A percentile compares a stretch with the other conserved stretches of the same genome.
Evolutionary conservation across 2,329 filamentous ascomycete genomes (phyloP).

Genomic region (Aureobasidium sp.): DNA sequence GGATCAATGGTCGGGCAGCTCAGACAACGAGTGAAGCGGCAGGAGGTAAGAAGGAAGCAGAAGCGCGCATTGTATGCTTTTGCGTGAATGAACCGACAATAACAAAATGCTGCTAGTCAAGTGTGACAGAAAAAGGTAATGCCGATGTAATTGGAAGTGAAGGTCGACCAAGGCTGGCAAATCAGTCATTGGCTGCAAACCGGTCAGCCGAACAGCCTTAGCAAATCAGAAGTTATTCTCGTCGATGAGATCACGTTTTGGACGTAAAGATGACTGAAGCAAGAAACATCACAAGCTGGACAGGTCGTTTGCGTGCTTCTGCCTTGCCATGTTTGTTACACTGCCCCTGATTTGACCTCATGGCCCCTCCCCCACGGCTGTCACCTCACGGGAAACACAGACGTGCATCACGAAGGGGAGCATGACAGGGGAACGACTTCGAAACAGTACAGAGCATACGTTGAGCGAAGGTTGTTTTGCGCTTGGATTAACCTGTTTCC

Average conservation of each 20-base stretch:
- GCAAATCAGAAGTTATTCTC: not conserved
- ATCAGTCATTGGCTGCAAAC: not conserved
- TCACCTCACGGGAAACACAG: not conserved
- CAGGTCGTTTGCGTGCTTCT: not conserved
- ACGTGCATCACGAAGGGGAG: not conserved
- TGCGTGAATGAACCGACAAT: not conserved
- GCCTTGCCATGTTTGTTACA: not conserved
- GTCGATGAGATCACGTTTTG: not conserved
- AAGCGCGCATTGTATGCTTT: not conserved
- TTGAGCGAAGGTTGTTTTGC: not conserved
- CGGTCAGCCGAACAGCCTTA: constrained; percentile 1
- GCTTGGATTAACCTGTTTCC: not conserved
- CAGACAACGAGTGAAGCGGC: not conserved
- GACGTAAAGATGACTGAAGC: not conserved
- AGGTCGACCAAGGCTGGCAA: not conserved
- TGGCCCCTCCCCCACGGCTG: constrained; percentile 3
- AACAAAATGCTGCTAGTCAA: not conserved
- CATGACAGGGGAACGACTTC: not conserved
- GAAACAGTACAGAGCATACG: not conserved
- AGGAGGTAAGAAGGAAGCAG: not conserved
- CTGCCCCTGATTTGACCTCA: constrained; percentile 1
- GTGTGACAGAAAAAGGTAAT: constrained; percentile 2
- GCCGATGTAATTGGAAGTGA: not conserved
- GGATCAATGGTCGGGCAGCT: not conserved
- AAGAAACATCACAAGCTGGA: not conserved